Conservation (phyloP, 768 basidiomycete species). For the Leccinellum luteum region DNA sequence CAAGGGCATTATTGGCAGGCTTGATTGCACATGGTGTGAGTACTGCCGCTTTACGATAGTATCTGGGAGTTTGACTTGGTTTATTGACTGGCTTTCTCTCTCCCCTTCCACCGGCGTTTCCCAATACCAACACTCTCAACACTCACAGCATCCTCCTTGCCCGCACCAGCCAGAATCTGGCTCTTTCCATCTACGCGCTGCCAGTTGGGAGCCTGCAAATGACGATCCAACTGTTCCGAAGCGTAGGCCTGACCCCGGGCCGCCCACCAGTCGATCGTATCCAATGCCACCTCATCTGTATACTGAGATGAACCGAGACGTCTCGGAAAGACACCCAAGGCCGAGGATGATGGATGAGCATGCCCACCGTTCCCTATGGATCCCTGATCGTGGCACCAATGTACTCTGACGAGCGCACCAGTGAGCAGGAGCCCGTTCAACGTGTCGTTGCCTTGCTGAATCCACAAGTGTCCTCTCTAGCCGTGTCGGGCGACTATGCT, state of each 20-base stretch:
- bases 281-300: conserved; percentile 34
- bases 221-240: conserved; percentile 37
- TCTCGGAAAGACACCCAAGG: conserved; percentile 27
- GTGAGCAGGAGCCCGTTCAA: conserved; percentile 34
- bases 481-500: conserved; percentile 43
- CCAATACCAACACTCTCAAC: conserved; percentile 29
- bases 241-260: conserved; percentile 34
- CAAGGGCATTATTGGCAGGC: conserved; percentile 94
- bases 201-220: conserved; percentile 49
- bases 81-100: conserved; percentile 37
- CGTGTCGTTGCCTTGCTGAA: conserved; percentile 13
- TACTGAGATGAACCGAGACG: conserved; percentile 33
- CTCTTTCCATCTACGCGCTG: conserved; percentile 55
- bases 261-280: conserved; percentile 34
- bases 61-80: neutral
- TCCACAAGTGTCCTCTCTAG: conserved; percentile 27
- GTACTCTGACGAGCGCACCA: conserved; percentile 58
- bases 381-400: conserved; percentile 44
- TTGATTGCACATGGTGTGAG: conserved; percentile 53
- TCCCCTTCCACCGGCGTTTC: conserved; percentile 22
- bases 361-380: conserved; percentile 39
- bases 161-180: conserved; percentile 28
- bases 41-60: neutral
- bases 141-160: conserved; percentile 27
- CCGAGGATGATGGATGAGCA: conserved; percentile 34